Conservation (phyloP, 345 rosid genomes). For the Jatropha curcas region DNA sequence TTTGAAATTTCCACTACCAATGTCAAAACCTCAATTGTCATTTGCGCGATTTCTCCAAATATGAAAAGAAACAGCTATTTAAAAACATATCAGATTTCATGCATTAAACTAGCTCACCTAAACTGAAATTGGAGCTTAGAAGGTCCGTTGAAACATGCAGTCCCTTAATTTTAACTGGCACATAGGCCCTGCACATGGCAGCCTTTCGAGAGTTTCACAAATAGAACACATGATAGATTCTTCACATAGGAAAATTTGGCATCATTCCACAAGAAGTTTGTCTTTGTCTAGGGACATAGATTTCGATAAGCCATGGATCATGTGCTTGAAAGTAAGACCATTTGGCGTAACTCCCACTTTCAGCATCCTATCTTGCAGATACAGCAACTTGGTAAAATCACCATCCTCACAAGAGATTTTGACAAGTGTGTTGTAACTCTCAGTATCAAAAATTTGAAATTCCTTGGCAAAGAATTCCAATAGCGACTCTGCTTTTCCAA, state of each 20-base stretch:
- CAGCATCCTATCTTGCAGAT: conserved; percentile 63
- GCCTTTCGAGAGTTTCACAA: neutral
- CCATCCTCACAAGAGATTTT: conserved; percentile 44
- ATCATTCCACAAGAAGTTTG: conserved; percentile 8
- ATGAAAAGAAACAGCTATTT: neutral
- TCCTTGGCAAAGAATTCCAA: conserved; percentile 55
- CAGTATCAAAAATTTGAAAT: conserved; percentile 51
- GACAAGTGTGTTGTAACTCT: conserved; percentile 58
- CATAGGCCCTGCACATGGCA: neutral
- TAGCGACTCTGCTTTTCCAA: conserved; percentile 57
- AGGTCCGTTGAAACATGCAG: neutral
- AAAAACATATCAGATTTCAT: neutral
- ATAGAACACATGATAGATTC: neutral
- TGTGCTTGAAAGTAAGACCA: conserved; percentile 49
- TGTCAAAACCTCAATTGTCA: too few species aligned
- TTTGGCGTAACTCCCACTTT: conserved; percentile 70
- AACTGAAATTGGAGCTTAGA: neutral
- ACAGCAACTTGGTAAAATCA: conserved; percentile 45
- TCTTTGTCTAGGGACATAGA: conserved; percentile 7
- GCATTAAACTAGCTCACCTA: neutral
- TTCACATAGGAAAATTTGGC: too few species aligned
- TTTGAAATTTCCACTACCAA: neutral
- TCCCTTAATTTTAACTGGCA: neutral
- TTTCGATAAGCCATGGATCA: conserved; percentile 47
- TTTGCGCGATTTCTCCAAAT: neutral